Base-by-base conservation (phyloP, 257 asterid genomes). In the Euphrasia confusa region DNA sequence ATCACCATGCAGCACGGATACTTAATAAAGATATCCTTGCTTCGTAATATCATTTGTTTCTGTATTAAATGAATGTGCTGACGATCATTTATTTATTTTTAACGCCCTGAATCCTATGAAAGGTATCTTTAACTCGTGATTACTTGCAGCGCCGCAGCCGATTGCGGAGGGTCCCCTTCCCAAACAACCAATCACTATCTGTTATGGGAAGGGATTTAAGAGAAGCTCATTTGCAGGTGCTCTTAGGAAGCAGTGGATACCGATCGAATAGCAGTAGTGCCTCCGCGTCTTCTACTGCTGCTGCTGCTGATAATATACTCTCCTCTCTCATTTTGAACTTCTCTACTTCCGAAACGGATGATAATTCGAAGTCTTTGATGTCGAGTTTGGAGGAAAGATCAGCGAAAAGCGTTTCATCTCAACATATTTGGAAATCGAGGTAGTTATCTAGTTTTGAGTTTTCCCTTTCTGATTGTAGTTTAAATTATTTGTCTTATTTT, bases 221-320 rank as follows among this genome's bases (percentile, higher is more conserved):
- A 50, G 96, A 90, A 65, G 94, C 96, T 74, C 94, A 88, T 73
- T 66, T 85, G 59, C 96, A 84, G 74, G 84, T 81, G 68, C 95
- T 90, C 81, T 74, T 87, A 21, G 94, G 95, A 32, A 88, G 94
- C 66, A 70, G 72, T 62, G 79, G 82, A 32, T 79, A 65, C 62
- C 80, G 88, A 68, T 74, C 96, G 15, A 83, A 74, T 60, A 76
- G 71, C 81, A 45, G 18, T 40, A 63, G 81, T 15, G 69, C 88
- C 32, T 74, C 92, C 40, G 61, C 62, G 5, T 54, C 60, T 9
- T 8, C 60, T 6, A 33, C 39, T 10, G 7, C 60, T 63, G 72
- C 75, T 63, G 70, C 65, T 10, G 60, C 72, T 10, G 95, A 88
- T 72, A 84, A 88, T 45, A 65, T 80, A 37, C 82, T 90, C 66